Evolutionary conservation across 306 rosid species (phyloP).

Genomic region (Glycine tomentella): DNA sequence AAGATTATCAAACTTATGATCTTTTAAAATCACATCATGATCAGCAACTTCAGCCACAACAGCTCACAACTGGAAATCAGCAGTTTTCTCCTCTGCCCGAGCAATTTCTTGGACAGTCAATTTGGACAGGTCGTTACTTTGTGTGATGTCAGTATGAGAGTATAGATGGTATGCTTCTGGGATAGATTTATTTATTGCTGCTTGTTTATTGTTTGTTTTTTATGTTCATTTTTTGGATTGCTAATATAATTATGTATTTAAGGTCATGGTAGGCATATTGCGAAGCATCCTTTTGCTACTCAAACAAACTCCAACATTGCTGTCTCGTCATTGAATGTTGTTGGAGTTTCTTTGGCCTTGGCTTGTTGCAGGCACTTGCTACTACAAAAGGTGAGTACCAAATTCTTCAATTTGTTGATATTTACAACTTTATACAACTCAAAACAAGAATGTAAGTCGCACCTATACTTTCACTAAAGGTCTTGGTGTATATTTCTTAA

Average conservation of each 20-base stretch:
- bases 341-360: conserved; percentile 82
- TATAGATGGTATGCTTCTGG: conserved; percentile 65
- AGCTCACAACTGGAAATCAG: conserved; percentile 68
- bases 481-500: background rate
- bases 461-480: background rate
- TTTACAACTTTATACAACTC: background rate
- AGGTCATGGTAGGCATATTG: conserved; percentile 70
- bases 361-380: conserved; percentile 79
- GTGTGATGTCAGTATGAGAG: conserved; percentile 82
- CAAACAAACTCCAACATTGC: conserved; percentile 73
- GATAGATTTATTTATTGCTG: conserved; percentile 10
- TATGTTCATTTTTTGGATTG: background rate
- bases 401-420: background rate
- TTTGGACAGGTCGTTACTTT: conserved; percentile 81
- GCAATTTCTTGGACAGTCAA: conserved; percentile 85
- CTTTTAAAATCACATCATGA: conserved; percentile 63
- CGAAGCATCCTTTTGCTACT: conserved; percentile 70
- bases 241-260: conserved; percentile 43
- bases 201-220: conserved; percentile 10
- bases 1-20: conserved; percentile 64
- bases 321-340: conserved; percentile 64
- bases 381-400: conserved; percentile 65
- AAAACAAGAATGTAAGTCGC: background rate
- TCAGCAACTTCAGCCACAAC: conserved; percentile 75
- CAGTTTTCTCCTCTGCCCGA: conserved; percentile 68